Conservation (phyloP, 2,329 filamentous ascomycete genomes). For the Cadophora sp. region DNA sequence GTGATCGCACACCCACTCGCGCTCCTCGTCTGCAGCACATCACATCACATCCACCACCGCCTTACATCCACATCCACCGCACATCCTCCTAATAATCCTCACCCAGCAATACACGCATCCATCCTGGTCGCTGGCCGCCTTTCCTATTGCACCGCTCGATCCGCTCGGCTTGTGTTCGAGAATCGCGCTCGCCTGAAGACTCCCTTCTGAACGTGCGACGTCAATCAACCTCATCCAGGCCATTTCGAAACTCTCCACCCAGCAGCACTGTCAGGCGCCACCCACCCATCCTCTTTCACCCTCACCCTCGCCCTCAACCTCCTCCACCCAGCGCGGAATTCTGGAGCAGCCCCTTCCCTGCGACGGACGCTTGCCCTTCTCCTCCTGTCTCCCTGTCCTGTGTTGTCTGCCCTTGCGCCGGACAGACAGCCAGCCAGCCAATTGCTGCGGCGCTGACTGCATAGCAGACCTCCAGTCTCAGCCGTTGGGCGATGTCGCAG, state of each 20-base stretch:
- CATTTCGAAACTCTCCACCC: slow-evolving; percentile 41
- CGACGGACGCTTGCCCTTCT: slow-evolving; percentile 10
- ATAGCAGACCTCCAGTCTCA: slow-evolving; percentile 35
- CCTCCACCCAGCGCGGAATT: slow-evolving; percentile 4
- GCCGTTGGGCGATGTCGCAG: slow-evolving; percentile 43
- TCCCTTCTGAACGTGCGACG: slow-evolving; percentile 41
- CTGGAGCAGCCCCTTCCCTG: slow-evolving; percentile 18
- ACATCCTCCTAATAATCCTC: neutral
- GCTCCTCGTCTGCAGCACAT: slow-evolving; percentile 12
- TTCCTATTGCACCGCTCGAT: slow-evolving; percentile 31
- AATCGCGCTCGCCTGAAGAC: slow-evolving; percentile 36
- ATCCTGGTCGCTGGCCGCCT: slow-evolving; percentile 24
- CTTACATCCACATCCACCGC: slow-evolving; percentile 1
- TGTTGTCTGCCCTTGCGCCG: neutral
- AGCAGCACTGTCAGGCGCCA: slow-evolving; percentile 21
- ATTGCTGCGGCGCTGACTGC: slow-evolving; percentile 19
- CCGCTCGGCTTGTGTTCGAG: slow-evolving; percentile 36
- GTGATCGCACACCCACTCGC: slow-evolving; percentile 14
- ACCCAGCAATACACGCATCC: slow-evolving; percentile 6
- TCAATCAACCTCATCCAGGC: slow-evolving; percentile 38
- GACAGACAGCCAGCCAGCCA: slow-evolving; percentile 33
- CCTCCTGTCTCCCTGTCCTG: slow-evolving; percentile 7
- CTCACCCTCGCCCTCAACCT: too few relatives aligned
- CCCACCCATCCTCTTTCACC: neutral
- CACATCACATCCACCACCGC: slow-evolving; percentile 1